phyloP scores from a whole-genome alignment of 1,139 yeast genomes.

The Hansenula sp. region DNA sequence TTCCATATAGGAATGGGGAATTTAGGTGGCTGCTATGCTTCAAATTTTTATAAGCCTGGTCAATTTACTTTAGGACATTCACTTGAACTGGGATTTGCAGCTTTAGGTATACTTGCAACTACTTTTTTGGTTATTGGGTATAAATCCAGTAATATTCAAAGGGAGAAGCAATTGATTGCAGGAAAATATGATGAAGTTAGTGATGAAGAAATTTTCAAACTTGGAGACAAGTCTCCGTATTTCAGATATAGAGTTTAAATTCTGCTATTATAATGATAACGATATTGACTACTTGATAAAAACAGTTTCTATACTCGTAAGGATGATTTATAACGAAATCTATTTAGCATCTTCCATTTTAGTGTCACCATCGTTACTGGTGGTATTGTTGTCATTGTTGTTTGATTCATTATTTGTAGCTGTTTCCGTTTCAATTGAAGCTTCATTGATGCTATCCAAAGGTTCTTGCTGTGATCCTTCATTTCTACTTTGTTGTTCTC shows the following conservation, averaged over 20 bases:
- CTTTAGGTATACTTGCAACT: conserved; percentile 13
- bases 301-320: too few relatives aligned
- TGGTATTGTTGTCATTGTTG: conserved; percentile 3
- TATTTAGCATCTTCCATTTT: conserved; percentile 17
- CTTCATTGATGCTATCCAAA: conserved; percentile 15
- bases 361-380: conserved; percentile 7
- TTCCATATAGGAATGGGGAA: conserved; percentile 38
- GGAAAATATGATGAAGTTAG: conserved; percentile 27
- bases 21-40: conserved; percentile 34
- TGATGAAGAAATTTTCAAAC: conserved; percentile 23
- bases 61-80: conserved; percentile 13
- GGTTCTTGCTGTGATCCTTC: conserved; percentile 7
- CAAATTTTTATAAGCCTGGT: conserved; percentile 20
- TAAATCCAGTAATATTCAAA: conserved; percentile 20
- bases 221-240: conserved; percentile 29
- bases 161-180: conserved; percentile 15
- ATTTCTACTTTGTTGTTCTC: conserved; percentile 15
- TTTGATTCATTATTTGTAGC: conserved; percentile 1
- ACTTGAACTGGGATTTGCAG: conserved; percentile 14
- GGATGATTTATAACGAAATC: not conserved
- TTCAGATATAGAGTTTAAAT: not conserved
- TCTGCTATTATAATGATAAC: too few relatives aligned
- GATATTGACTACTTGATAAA: too few relatives aligned
- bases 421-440: not conserved
- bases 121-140: conserved; percentile 17